phyloP scores from a whole-genome alignment of 495 filamentous ascomycete species.

The Aspergillus kassunensis region DNA sequence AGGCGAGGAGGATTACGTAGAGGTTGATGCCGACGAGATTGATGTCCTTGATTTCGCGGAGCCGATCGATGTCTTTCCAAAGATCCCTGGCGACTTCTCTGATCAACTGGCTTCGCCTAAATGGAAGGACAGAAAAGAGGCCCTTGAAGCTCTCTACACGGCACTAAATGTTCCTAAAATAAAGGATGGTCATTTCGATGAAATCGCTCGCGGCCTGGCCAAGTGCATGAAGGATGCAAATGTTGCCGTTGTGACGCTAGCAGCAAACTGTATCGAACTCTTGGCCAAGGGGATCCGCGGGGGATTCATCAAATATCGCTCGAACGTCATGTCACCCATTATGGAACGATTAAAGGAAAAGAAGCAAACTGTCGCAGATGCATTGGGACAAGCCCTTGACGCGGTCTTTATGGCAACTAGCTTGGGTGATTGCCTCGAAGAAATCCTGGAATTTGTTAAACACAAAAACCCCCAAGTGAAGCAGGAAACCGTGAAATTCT shows the following conservation, averaged over 20 bases:
- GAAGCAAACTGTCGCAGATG: constrained; percentile 85
- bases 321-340: constrained; percentile 75
- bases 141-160: constrained; percentile 74
- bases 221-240: constrained; percentile 99
- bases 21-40: constrained; percentile 68
- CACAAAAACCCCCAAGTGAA: constrained; percentile 99
- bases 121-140: constrained; percentile 98
- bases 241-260: constrained; percentile 87
- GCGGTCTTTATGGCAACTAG: constrained; percentile 76
- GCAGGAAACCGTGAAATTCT: constrained; percentile 84
- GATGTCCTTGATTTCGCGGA: constrained; percentile 87
- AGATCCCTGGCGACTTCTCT: constrained; percentile 73
- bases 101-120: constrained; percentile 85
- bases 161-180: constrained; percentile 84
- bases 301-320: constrained; percentile 74
- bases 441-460: constrained; percentile 76
- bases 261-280: constrained; percentile 88
- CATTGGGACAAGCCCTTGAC: constrained; percentile 79
- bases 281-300: constrained; percentile 85
- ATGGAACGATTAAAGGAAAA: constrained; percentile 96
- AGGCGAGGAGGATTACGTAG: constrained; percentile 58
- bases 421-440: constrained; percentile 81
- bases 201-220: constrained; percentile 74
- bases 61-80: constrained; percentile 81
- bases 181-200: constrained; percentile 83